Evolutionary conservation across 1,284 basidiomycete species (phyloP).

Genomic region (Ganoderma sp.): DNA sequence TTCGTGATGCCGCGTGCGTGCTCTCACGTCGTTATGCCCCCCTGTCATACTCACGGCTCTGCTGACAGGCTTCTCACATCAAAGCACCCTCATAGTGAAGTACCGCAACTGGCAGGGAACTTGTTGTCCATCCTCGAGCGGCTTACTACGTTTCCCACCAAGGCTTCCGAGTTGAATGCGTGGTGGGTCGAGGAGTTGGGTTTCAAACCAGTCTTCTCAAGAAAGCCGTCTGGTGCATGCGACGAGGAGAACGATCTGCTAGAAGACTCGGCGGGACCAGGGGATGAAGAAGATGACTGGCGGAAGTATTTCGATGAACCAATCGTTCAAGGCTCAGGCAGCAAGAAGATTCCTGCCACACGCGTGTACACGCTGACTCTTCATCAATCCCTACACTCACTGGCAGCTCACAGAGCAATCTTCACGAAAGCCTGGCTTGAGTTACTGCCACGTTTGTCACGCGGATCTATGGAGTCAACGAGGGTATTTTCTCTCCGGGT

Average conservation of each 20-base stretch:
- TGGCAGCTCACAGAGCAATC: constrained; percentile 76
- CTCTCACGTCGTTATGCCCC: background rate
- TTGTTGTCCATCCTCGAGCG: constrained; percentile 79
- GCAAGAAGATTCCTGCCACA: constrained; percentile 45
- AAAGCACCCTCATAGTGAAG: constrained; percentile 38
- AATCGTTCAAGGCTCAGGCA: constrained; percentile 42
- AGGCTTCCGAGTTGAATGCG: constrained; percentile 75
- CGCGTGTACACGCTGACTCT: constrained; percentile 69
- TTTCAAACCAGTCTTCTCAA: constrained; percentile 60
- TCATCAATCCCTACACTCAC: constrained; percentile 76
- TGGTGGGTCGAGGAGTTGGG: constrained; percentile 87
- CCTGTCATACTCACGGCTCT: background rate
- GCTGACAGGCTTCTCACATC: constrained; percentile 34
- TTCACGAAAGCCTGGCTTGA: constrained; percentile 82
- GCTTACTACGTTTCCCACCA: constrained; percentile 84
- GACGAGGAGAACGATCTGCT: constrained; percentile 47
- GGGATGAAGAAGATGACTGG: constrained; percentile 74
- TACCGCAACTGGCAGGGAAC: constrained; percentile 61
- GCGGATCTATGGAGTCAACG: constrained; percentile 44
- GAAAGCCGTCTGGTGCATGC: constrained; percentile 42
- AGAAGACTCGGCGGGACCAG: constrained; percentile 42
- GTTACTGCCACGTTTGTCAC: constrained; percentile 66
- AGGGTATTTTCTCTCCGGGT: constrained; percentile 62
- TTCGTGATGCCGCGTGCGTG: constrained; percentile 81
- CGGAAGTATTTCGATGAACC: constrained; percentile 80